Percentiles rank a stretch among this genome's conserved stretches.
Conservation (phyloP, 495 filamentous ascomycete genomes). For the Pseudoneurospora amorphoporcata region DNA sequence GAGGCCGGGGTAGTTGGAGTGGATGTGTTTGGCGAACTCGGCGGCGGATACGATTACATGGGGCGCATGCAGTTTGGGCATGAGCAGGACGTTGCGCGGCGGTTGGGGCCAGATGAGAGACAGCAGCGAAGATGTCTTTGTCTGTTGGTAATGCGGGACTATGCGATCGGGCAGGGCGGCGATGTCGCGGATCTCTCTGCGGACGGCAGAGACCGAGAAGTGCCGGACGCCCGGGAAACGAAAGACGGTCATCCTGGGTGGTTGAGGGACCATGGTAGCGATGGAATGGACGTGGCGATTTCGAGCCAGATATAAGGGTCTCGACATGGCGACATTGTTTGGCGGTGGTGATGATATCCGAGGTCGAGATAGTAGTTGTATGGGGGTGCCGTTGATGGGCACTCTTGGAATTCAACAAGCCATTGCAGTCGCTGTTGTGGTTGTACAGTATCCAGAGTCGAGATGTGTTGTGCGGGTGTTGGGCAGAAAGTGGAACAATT, state of each 20-base stretch:
- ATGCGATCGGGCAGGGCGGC: conserved; percentile 43
- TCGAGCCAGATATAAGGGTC: conserved; percentile 9
- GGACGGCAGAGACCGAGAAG: conserved; percentile 35
- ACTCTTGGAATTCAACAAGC: background rate
- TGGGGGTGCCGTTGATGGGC: background rate
- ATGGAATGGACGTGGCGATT: conserved; percentile 6
- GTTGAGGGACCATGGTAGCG: conserved; percentile 2
- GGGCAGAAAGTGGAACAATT: background rate
- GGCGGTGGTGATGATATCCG: background rate
- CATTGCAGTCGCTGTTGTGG: background rate
- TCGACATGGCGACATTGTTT: conserved; percentile 21
- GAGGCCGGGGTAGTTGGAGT: conserved; percentile 66
- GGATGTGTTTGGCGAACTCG: conserved; percentile 74
- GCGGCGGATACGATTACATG: conserved; percentile 61
- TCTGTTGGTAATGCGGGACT: conserved; percentile 39
- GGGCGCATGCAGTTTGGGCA: conserved; percentile 72
- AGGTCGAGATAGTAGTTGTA: background rate
- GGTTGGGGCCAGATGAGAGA: conserved; percentile 80
- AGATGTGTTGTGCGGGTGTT: background rate
- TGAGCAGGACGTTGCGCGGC: conserved; percentile 79
- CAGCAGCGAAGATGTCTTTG: conserved; percentile 49
- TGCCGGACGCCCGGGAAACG: conserved; percentile 11
- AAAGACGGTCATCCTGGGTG: conserved; percentile 5
- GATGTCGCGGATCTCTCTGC: conserved; percentile 39
- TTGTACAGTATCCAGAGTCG: background rate